Percentiles rank a stretch among this genome's conserved stretches.
Conservation (phyloP, 2,329 filamentous ascomycete genomes). For the Aphanoascus verrucosus region DNA sequence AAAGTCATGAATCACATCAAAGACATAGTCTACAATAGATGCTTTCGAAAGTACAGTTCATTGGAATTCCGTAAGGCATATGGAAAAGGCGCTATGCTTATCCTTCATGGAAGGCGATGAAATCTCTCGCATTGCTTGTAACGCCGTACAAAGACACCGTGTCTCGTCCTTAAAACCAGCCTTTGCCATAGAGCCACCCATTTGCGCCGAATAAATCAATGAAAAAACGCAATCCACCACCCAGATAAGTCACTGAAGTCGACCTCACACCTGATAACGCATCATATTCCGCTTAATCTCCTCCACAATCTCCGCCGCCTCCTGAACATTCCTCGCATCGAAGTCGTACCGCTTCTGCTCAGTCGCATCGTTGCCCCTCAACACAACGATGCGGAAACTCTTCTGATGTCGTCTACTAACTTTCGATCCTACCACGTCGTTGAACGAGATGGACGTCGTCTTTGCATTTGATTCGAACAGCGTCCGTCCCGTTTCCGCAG, state of each 20-base stretch:
- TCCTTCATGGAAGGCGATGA: not conserved
- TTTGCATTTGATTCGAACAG: conserved; percentile 40
- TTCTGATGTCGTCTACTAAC: conserved; percentile 54
- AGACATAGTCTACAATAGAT: too few species aligned
- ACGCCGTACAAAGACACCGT: not conserved
- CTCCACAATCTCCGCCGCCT: conserved; percentile 52
- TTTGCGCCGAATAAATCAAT: conserved; percentile 14
- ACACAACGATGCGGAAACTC: conserved; percentile 52
- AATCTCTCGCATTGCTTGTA: not conserved
- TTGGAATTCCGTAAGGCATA: not conserved
- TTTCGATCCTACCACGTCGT: conserved; percentile 54
- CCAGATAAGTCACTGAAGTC: not conserved
- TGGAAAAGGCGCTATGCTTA: not conserved
- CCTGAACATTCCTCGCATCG: conserved; percentile 47
- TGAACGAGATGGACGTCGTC: conserved; percentile 53
- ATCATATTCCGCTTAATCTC: conserved; percentile 52
- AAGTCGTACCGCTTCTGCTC: conserved; percentile 59
- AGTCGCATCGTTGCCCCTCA: conserved; percentile 49
- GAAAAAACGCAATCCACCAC: not conserved
- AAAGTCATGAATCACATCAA: too few species aligned
- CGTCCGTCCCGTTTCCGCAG: conserved; percentile 45
- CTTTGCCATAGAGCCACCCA: not conserved
- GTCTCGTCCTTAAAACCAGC: not conserved
- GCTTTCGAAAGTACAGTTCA: not conserved
- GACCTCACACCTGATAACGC: conserved; percentile 31